Evolutionary conservation across 768 basidiomycete genomes (phyloP).

Genomic region (Calocera viscosa): DNA sequence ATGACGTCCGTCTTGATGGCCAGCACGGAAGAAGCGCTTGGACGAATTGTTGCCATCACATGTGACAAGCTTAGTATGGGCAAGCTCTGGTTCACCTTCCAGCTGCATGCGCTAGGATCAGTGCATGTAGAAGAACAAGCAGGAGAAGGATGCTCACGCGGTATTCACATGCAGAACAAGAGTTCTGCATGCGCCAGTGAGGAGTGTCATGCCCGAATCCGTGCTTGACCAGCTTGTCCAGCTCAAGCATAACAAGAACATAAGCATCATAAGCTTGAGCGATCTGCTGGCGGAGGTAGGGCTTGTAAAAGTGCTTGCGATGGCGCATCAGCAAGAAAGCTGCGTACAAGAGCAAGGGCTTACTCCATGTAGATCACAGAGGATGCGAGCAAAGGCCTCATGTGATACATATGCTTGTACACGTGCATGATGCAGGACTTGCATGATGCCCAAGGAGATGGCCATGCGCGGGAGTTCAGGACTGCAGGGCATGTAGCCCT

Average conservation of each 20-base stretch:
- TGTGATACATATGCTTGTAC: neutral
- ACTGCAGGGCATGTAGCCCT: neutral
- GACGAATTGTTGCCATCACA: conserved; percentile 30
- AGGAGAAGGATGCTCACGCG: neutral
- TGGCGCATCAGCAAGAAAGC: neutral
- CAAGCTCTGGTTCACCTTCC: conserved; percentile 24
- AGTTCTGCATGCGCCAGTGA: neutral
- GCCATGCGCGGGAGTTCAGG: neutral
- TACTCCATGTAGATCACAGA: neutral
- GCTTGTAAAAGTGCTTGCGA: neutral
- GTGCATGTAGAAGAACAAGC: neutral
- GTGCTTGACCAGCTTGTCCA: neutral
- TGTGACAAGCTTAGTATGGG: conserved; percentile 20
- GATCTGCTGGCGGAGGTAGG: neutral
- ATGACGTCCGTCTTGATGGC: neutral
- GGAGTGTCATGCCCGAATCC: neutral
- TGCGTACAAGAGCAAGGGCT: neutral
- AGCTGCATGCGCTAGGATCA: conserved; percentile 16
- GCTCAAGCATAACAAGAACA: neutral
- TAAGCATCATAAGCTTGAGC: neutral
- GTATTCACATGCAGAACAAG: neutral
- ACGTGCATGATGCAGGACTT: neutral
- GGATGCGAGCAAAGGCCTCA: neutral
- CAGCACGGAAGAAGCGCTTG: conserved; percentile 23
- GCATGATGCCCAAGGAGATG: neutral